Evolutionary conservation across 78 protist genomes (phyloP).

Genomic region (Chrysochromulina tobinii): DNA sequence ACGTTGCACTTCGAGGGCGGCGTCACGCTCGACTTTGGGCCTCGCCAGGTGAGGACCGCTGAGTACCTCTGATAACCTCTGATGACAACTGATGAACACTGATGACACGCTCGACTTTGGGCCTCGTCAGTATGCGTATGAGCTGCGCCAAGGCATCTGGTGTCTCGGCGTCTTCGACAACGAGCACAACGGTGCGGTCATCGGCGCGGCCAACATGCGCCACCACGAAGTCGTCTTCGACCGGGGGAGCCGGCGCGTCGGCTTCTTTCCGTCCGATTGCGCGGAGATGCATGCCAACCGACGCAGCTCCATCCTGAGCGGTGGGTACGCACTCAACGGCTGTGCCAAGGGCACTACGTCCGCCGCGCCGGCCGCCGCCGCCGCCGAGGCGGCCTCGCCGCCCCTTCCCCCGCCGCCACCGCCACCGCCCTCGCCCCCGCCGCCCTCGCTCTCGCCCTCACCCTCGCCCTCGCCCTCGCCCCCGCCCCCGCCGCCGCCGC

Average conservation of each 20-base stretch:
- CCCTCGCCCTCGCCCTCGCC: too few species aligned
- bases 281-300: neutral
- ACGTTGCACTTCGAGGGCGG: neutral
- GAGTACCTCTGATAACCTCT: too few species aligned
- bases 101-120: neutral
- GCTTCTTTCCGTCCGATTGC: neutral
- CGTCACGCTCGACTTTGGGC: neutral
- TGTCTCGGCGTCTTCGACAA: conserved; percentile 26
- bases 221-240: neutral
- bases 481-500: too few species aligned
- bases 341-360: neutral
- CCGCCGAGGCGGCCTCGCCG: neutral
- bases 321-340: neutral
- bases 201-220: conserved; percentile 12
- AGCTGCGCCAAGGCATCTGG: neutral
- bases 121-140: neutral
- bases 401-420: neutral
- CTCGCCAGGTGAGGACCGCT: neutral
- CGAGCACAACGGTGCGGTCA: conserved; percentile 21
- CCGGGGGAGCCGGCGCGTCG: neutral
- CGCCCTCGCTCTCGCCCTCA: too few species aligned
- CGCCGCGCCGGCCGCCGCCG: too few species aligned
- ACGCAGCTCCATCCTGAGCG: neutral
- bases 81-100: too few species aligned
- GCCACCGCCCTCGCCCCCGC: neutral